Conservation (phyloP, 2,329 filamentous ascomycete species). For the Cladosporium cucumerinum region DNA sequence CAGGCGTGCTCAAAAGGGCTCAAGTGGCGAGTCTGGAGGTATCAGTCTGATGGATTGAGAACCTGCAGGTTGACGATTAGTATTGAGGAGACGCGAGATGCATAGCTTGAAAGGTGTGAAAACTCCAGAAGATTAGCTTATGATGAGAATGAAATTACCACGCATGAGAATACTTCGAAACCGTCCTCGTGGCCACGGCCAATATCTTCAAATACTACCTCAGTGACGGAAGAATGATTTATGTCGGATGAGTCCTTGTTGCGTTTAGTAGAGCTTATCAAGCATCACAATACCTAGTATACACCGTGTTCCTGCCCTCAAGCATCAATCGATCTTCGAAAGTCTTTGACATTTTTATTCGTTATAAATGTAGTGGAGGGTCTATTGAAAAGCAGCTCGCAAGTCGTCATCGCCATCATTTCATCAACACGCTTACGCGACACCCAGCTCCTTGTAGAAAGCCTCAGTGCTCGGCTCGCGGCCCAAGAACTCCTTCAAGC, state of each 20-base stretch:
- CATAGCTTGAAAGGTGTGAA: not conserved
- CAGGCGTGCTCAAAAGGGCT: not conserved
- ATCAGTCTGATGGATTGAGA: not conserved
- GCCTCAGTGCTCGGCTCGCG: constrained; percentile 72
- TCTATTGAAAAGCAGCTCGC: not conserved
- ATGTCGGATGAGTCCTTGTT: no score
- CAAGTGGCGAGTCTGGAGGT: not conserved
- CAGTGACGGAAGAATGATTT: not conserved
- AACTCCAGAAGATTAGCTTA: not conserved
- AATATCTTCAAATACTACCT: not conserved
- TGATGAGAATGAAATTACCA: not conserved
- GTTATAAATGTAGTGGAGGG: not conserved
- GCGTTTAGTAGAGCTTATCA: no score
- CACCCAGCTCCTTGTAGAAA: constrained; percentile 76
- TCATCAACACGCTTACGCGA: constrained; percentile 23
- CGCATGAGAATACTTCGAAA: not conserved
- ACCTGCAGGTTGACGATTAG: not conserved
- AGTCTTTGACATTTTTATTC: not conserved
- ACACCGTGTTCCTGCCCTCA: no score
- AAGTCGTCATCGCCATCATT: not conserved
- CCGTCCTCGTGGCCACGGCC: not conserved
- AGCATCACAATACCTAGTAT: no score
- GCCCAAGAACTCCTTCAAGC: constrained; percentile 73
- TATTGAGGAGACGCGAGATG: not conserved
- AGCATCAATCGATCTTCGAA: not conserved